Evolutionary conservation across 1,284 basidiomycete genomes (phyloP).

Genomic region (Moesziomyces sp.): DNA sequence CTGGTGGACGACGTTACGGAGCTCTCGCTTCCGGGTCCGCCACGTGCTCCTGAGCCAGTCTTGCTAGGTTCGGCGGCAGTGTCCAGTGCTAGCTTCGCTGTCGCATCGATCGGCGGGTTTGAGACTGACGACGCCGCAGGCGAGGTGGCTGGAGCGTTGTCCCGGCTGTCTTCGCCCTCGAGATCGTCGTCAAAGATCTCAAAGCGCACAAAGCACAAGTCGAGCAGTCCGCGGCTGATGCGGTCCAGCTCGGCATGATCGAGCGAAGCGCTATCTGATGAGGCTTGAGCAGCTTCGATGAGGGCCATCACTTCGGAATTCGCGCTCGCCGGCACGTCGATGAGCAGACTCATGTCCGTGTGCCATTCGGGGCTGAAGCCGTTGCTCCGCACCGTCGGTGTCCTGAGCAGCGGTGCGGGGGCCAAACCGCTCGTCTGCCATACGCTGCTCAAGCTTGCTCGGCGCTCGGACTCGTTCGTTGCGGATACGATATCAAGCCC

Average conservation of each 20-base stretch:
- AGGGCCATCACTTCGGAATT: constrained; percentile 23
- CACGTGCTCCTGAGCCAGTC: not conserved
- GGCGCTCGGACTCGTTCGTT: too few species aligned
- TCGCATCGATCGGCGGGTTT: not conserved
- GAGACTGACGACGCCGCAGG: not conserved
- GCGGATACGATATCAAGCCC: too few species aligned
- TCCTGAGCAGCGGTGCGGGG: constrained; percentile 28
- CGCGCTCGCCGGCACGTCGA: constrained; percentile 56
- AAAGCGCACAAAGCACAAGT: constrained; percentile 64
- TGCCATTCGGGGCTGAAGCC: constrained; percentile 65
- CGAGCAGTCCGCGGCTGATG: constrained; percentile 58
- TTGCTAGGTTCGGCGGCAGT: not conserved
- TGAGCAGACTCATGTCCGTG: constrained; percentile 43
- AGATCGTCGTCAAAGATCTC: constrained; percentile 60
- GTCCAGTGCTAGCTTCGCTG: constrained; percentile 2
- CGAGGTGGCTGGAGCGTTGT: not conserved
- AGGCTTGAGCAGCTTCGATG: constrained; percentile 18
- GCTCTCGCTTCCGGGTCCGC: constrained; percentile 7
- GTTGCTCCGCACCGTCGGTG: constrained; percentile 51
- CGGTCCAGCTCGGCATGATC: constrained; percentile 20
- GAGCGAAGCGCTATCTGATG: not conserved
- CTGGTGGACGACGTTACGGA: constrained; percentile 20
- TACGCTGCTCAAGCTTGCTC: not conserved
- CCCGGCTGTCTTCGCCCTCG: not conserved
- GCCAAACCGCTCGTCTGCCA: not conserved